Evolutionary conservation across 495 filamentous ascomycete genomes (phyloP).

Genomic region (Aspergillus carlsbadensis): DNA sequence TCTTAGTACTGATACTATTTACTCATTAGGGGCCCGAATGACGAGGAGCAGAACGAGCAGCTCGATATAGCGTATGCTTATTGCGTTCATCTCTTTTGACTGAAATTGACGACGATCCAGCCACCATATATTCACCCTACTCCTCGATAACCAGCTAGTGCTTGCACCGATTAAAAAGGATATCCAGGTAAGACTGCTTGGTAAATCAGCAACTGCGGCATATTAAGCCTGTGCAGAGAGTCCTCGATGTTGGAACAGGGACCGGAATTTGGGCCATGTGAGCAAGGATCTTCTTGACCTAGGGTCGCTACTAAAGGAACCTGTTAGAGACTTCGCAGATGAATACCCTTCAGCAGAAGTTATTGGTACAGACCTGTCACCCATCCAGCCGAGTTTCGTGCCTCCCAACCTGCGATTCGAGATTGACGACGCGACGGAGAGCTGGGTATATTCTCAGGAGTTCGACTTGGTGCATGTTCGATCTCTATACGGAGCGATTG

Average conservation of each 20-base stretch:
- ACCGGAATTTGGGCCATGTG: slow-evolving; percentile 56
- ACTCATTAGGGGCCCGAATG: slow-evolving; percentile 33
- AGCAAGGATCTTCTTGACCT: background rate
- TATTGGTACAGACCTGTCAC: slow-evolving; percentile 45
- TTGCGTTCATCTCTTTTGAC: no score
- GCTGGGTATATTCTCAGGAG: slow-evolving; percentile 52
- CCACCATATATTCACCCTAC: slow-evolving; percentile 36
- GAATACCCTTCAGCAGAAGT: slow-evolving; percentile 26
- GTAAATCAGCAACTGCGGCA: background rate
- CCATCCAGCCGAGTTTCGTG: slow-evolving; percentile 38
- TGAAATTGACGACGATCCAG: slow-evolving; percentile 14
- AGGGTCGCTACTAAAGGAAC: background rate
- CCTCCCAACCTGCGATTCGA: slow-evolving; percentile 54
- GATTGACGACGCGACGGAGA: slow-evolving; percentile 51
- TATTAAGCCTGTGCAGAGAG: slow-evolving; percentile 19
- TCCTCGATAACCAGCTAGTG: slow-evolving; percentile 28
- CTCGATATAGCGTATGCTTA: slow-evolving; percentile 30
- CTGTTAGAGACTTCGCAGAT: slow-evolving; percentile 41
- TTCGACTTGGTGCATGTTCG: slow-evolving; percentile 65
- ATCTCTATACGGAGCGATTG: slow-evolving; percentile 55
- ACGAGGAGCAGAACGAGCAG: slow-evolving; percentile 31
- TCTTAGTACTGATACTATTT: background rate
- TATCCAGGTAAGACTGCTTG: slow-evolving; percentile 43
- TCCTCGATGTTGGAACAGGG: slow-evolving; percentile 56
- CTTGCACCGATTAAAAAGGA: slow-evolving; percentile 29